Conservation (phyloP, 306 rosid species). For the Casuarina cunninghamiana region DNA sequence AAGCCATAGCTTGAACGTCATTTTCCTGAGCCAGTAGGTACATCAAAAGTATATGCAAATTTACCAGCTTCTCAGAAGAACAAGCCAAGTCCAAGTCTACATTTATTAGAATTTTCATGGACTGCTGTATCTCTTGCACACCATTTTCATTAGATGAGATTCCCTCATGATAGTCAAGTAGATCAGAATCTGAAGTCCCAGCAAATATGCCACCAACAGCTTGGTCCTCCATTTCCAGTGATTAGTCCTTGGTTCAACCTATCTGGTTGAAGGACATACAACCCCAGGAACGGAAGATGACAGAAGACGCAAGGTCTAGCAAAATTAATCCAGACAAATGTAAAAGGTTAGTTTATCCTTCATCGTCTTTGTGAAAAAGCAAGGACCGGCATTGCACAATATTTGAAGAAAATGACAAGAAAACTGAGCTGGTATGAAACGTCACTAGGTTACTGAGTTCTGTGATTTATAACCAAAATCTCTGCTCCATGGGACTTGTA, state of each 20-base stretch:
- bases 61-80: conserved; percentile 79
- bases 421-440: neutral
- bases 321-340: neutral
- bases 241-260: conserved; percentile 30
- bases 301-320: conserved; percentile 5
- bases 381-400: neutral
- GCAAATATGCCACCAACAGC: conserved; percentile 30
- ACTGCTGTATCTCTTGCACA: conserved; percentile 49
- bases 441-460: neutral
- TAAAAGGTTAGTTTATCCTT: neutral
- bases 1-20: conserved; percentile 64
- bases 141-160: conserved; percentile 45
- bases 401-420: neutral
- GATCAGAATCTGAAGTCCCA: conserved; percentile 36
- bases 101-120: conserved; percentile 57
- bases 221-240: conserved; percentile 48
- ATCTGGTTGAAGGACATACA: conserved; percentile 24
- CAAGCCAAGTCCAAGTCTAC: conserved; percentile 78
- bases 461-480: neutral
- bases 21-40: conserved; percentile 66
- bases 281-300: conserved; percentile 9
- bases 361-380: neutral
- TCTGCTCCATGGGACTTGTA: neutral
- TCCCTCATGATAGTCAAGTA: conserved; percentile 33
- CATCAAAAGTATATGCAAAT: conserved; percentile 66